A percentile compares a stretch with the other conserved stretches of the same genome.
phyloP scores from a whole-genome alignment of 2,329 filamentous ascomycete species.

The Verticillium alfalfae region DNA sequence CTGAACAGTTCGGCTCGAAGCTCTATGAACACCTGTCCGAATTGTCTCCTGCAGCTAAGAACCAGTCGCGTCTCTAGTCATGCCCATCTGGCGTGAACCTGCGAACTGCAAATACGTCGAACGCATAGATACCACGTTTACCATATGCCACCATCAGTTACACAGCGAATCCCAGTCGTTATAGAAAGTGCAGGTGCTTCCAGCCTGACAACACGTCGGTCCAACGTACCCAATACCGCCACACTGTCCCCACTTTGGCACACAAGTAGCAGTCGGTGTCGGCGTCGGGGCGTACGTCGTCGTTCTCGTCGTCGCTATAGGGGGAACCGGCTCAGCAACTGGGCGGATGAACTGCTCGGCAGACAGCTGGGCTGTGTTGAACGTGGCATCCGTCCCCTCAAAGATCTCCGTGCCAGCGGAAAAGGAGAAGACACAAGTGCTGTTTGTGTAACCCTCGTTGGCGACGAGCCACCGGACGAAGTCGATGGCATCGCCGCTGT shows the following conservation, averaged over 20 bases:
- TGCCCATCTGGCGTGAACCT: too few species aligned
- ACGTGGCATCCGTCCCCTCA: background rate
- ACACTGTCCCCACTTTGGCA: background rate
- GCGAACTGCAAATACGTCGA: too few species aligned
- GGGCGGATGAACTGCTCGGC: background rate
- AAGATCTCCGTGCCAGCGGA: background rate
- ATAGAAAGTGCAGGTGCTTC: background rate
- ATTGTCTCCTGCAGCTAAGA: too few species aligned
- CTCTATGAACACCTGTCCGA: too few species aligned
- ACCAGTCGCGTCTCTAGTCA: too few species aligned
- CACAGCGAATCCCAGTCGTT: conserved; percentile 1
- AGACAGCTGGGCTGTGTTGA: background rate
- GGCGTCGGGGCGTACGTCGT: background rate
- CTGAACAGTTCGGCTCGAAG: too few species aligned
- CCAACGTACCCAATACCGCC: background rate
- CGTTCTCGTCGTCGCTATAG: background rate
- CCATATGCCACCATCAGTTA: background rate
- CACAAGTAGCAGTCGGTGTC: background rate
- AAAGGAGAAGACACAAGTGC: background rate
- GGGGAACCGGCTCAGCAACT: background rate
- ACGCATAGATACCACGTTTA: too few species aligned
- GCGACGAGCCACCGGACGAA: background rate
- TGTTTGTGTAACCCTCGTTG: background rate
- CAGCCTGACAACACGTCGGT: background rate
- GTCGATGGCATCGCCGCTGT: background rate